A percentile compares a stretch with the other conserved stretches of the same genome.
Evolutionary conservation across 768 basidiomycete genomes (phyloP).

Genomic region (Leucosporidium yakuticum): DNA sequence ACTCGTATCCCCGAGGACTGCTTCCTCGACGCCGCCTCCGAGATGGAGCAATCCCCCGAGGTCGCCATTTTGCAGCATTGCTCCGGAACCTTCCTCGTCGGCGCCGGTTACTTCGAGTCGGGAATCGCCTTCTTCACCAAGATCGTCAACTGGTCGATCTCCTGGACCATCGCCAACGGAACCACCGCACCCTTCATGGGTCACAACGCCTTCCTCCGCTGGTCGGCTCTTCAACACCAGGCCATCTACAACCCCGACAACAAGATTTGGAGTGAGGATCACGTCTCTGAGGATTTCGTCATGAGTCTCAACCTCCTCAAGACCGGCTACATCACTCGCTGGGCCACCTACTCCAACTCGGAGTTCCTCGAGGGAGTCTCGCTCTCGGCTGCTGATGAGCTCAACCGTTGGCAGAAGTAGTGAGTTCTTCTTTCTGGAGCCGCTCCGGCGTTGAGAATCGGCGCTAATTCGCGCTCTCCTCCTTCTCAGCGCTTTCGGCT

Average conservation of each 20-base stretch:
- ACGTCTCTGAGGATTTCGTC: slow-evolving; percentile 73
- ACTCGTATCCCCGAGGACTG: slow-evolving; percentile 55
- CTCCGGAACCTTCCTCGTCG: slow-evolving; percentile 86
- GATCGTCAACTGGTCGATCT: slow-evolving; percentile 53
- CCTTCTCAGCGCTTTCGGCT: slow-evolving; percentile 20
- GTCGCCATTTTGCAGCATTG: slow-evolving; percentile 86
- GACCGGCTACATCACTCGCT: slow-evolving; percentile 25
- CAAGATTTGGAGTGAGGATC: slow-evolving; percentile 60
- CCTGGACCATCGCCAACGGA: slow-evolving; percentile 53
- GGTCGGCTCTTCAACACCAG: slow-evolving; percentile 54
- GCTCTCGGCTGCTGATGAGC: slow-evolving; percentile 80
- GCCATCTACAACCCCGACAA: slow-evolving; percentile 59
- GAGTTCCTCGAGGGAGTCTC: slow-evolving; percentile 89
- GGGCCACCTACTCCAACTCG: slow-evolving; percentile 58
- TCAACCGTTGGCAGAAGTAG: slow-evolving; percentile 86
- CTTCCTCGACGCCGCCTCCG: slow-evolving; percentile 79
- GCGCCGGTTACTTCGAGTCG: slow-evolving; percentile 79
- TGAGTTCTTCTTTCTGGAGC: too few species aligned
- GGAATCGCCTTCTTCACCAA: slow-evolving; percentile 57
- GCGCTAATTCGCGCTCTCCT: background rate
- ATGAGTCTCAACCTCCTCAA: slow-evolving; percentile 43
- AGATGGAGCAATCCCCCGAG: slow-evolving; percentile 71
- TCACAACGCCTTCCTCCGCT: slow-evolving; percentile 82
- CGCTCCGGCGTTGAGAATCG: background rate
- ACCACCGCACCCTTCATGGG: slow-evolving; percentile 55